Evolutionary conservation across 768 basidiomycete species (phyloP), one percentile per base, ranked within the genome.

Genomic region (Fomitopsis serialis): DNA sequence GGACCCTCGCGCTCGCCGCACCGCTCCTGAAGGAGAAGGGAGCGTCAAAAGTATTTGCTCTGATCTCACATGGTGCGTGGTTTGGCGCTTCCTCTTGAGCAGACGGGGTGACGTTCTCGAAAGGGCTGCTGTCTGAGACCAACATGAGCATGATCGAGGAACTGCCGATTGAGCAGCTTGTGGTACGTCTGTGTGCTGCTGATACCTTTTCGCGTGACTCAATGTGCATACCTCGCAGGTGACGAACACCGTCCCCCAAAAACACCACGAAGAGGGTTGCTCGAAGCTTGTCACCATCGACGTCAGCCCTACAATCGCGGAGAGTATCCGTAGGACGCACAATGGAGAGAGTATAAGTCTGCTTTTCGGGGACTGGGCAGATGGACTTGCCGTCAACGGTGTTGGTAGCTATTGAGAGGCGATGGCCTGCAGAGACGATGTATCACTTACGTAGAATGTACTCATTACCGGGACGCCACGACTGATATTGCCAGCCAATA

Each of bases 171-270:
- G 81, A 90, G 58, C 80, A 85, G 66, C 81, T 99, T 54, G 90
- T 99, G 68, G 92, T 92, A 66, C 44, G 88, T 73, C 2, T 19
- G 7, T 12, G 27, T 40, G 23, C 29, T 4, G 8, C 22, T 23
- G 29, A 25, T 9, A 34, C 25, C 35, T 36, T 27, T 2, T 43
- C 36, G 34, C 36, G 54, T 55, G 7, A 13, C 34, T 62, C 35
- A 55, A 34, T 32, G 11, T 32, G 43, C n/a, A 47, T 29, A 46
- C 37, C 45, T 21, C 37, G 13, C 62, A 92, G 85, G 93, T 98
- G 35, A 97, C 97, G 45, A 99, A 99, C 72, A 92, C 95, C 13
- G 85, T 96, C 54, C 93, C 93, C 17, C 94, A 97, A 76, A 77
- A 66, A 45, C 76, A 84, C 50, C 85, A 93, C 60, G 74, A 79